Base-by-base conservation (phyloP, 495 filamentous ascomycete genomes). In the Neurospora sp. region DNA sequence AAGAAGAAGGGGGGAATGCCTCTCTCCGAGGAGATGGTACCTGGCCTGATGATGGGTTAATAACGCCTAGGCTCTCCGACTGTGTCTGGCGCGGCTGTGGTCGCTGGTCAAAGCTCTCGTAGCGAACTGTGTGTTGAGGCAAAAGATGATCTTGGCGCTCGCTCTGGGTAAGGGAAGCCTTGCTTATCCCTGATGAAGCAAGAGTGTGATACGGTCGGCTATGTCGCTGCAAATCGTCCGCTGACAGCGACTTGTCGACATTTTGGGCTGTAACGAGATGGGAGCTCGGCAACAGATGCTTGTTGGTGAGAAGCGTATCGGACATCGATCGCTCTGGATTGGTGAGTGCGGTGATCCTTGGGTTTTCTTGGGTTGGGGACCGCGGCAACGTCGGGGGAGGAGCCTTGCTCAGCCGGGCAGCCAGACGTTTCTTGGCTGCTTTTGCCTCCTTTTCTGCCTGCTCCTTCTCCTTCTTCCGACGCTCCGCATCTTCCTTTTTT, bases 401-500 rank as follows among this genome's bases (percentile, higher is more conserved):
- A 3, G 69, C 43, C 74, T 80, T 85, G 78, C 79, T 85, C 73
- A 83, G 75, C 43, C 77, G 78, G 39, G 76, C 69, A 5, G 74
- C 74, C 31, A 28, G 34, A 19, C 76, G 77, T 70, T 77, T 81
- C 72, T 77, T 79, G 9, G 78, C 77, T 66, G 78, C 75, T 69
- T 82, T 82, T 66, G 76, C 76, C 37, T 83, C 82, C 70, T 77
- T 79, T n/a, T 79, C 82, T 4, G 76, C 80, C 70, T 81, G 79
- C 54, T 82, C 80, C 73, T 83, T 84, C 71, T 84, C 80, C 71
- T 82, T 86, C 74, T 81, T 81, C 62, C 76, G 77, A 71, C 81
- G 81, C 70, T 83, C 80, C n/a, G 77, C 79, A 74, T 84, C 83
- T 37, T 80, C 80, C 75, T 84, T 85, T 78, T 85, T 86, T 45